phyloP scores from a whole-genome alignment of 148 eudicot species.

The Vaccinium darrowii region DNA sequence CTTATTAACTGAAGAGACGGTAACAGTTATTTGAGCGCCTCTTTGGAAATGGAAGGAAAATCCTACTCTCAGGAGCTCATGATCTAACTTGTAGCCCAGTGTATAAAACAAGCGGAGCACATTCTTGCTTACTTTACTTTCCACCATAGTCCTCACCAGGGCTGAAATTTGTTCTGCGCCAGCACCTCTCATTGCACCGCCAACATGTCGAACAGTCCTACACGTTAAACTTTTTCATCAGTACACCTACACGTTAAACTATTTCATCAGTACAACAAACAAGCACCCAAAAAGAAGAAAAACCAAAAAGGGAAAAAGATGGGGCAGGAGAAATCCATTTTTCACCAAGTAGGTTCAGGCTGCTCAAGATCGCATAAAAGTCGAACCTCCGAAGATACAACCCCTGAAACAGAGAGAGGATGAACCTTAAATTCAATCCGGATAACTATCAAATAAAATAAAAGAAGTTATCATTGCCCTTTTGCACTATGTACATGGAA shows the following conservation, averaged over 20 bases:
- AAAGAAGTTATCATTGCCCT: constrained; percentile 9
- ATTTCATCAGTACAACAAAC: background rate
- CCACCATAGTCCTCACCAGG: constrained; percentile 73
- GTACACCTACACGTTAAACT: constrained; percentile 34
- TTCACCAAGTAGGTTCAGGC: constrained; percentile 91
- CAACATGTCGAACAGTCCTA: constrained; percentile 87
- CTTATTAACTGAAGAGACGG: constrained; percentile 79
- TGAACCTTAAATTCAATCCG: background rate
- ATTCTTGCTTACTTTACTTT: constrained; percentile 91
- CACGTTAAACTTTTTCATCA: background rate
- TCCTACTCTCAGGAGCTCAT: constrained; percentile 81
- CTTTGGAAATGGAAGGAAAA: constrained; percentile 68
- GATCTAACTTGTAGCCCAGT: constrained; percentile 86
- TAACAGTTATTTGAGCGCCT: constrained; percentile 81
- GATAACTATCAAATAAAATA: background rate
- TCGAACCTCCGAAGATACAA: constrained; percentile 77
- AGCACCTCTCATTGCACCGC: constrained; percentile 93
- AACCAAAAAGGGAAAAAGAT: background rate
- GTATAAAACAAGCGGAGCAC: constrained; percentile 74
- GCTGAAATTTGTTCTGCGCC: constrained; percentile 91
- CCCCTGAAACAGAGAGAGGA: constrained; percentile 38
- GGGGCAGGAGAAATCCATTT: background rate
- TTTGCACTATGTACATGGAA: no score
- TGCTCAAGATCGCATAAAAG: constrained; percentile 90
- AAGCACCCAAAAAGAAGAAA: background rate